Evolutionary conservation across 2,329 filamentous ascomycete species (phyloP).

Genomic region (Cyphellophora europaea): DNA sequence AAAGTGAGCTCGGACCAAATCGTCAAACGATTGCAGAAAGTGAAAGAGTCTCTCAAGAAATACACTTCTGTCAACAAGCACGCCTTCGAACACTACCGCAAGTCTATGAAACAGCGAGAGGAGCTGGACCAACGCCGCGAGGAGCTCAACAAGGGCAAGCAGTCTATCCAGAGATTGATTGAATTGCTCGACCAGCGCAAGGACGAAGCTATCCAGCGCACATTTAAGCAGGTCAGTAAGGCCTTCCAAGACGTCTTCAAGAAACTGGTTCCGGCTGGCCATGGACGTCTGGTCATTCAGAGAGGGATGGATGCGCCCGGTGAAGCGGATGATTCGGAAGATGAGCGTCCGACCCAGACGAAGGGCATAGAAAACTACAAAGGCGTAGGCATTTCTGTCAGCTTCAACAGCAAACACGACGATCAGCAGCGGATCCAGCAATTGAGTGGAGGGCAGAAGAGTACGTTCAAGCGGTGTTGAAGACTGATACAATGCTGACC

Average conservation of each 20-base stretch:
- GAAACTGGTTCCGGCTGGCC: conserved; percentile 86
- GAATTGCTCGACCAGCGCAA: conserved; percentile 88
- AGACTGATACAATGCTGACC: conserved; percentile 9
- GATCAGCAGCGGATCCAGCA: conserved; percentile 98
- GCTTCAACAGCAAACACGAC: conserved; percentile 97
- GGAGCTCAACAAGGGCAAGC: conserved; percentile 78
- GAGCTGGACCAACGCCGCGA: conserved; percentile 72
- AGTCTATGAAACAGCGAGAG: conserved; percentile 87
- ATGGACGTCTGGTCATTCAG: conserved; percentile 86
- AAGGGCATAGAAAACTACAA: conserved; percentile 82
- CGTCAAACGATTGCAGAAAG: conserved; percentile 69
- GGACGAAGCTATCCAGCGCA: conserved; percentile 95
- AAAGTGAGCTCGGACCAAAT: conserved; percentile 71
- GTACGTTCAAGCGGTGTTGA: conserved; percentile 42
- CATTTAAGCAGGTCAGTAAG: conserved; percentile 93
- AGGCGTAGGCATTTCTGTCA: conserved; percentile 92
- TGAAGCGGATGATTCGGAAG: conserved; percentile 52
- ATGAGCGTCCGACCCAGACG: conserved; percentile 48
- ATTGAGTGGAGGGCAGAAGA: conserved; percentile 94
- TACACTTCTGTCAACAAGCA: conserved; percentile 88
- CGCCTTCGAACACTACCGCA: conserved; percentile 97
- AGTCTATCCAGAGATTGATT: conserved; percentile 85
- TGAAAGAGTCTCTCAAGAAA: conserved; percentile 88
- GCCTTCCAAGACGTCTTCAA: conserved; percentile 92
- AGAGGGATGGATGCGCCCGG: conserved; percentile 67